phyloP scores from a whole-genome alignment of 164 flowering plant genomes.

The Chloranthus sessilifolius region DNA sequence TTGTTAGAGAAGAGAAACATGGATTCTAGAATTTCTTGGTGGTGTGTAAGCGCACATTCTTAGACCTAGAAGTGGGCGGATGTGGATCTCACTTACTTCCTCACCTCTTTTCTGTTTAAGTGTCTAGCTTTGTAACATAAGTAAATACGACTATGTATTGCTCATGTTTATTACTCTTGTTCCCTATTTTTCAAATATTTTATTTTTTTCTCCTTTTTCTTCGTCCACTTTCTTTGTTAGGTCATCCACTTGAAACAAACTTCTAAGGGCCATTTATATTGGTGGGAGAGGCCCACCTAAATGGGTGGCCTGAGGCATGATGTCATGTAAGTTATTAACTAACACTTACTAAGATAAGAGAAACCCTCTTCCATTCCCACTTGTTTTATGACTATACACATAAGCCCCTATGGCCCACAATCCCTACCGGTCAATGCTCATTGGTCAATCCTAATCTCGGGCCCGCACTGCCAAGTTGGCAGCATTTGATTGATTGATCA shows the following conservation, averaged over 20 bases:
- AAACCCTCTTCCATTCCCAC: conserved; percentile 17
- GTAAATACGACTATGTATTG: too few relatives aligned
- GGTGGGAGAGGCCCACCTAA: conserved; percentile 8
- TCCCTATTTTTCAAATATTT: too few relatives aligned
- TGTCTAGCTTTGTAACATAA: too few relatives aligned
- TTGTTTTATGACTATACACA: neutral
- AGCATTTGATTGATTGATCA: conserved; percentile 6
- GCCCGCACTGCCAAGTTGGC: too few relatives aligned
- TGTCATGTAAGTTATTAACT: conserved; percentile 18
- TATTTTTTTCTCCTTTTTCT: neutral
- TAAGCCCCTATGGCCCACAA: conserved; percentile 1
- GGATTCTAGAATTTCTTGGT: conserved; percentile 17
- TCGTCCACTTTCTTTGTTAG: conserved; percentile 1
- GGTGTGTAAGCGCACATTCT: conserved; percentile 9
- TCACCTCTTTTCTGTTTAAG: neutral
- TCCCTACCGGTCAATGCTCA: conserved; percentile 4
- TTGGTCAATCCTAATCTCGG: conserved; percentile 8
- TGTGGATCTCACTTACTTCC: conserved; percentile 16
- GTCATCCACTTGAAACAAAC: neutral
- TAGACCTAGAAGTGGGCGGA: conserved; percentile 9
- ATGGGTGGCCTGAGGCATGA: conserved; percentile 25
- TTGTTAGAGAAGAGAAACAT: too few relatives aligned
- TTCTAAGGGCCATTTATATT: neutral
- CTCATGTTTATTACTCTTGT: neutral
- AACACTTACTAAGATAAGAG: conserved; percentile 13